These are phyloP conservation scores for Monilinia polystroma DNA, from an alignment of 2,329 filamentous ascomycete genomes.

Conservation along the genomic window DNA sequence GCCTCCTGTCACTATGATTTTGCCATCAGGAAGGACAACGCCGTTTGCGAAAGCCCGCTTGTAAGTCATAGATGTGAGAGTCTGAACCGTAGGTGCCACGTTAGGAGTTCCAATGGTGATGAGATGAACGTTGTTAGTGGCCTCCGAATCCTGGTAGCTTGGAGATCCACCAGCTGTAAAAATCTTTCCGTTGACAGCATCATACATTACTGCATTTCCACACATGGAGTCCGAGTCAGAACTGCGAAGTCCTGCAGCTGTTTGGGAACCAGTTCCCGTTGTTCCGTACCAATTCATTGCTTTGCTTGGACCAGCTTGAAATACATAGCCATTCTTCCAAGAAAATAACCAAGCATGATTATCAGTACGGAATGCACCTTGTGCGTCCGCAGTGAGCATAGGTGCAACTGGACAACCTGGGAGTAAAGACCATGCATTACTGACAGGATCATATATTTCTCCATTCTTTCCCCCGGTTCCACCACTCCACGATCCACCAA, in stretches of 20 bases:
- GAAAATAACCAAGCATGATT: slow-evolving; percentile 51
- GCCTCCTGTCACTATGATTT: slow-evolving; percentile 50
- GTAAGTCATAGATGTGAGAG: slow-evolving; percentile 42
- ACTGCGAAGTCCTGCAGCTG: slow-evolving; percentile 46
- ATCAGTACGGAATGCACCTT: slow-evolving; percentile 48
- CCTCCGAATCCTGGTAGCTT: slow-evolving; percentile 46
- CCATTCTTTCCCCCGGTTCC: slow-evolving; percentile 52
- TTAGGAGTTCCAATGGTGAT: slow-evolving; percentile 47
- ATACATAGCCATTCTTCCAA: slow-evolving; percentile 34
- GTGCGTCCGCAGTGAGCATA: slow-evolving; percentile 51
- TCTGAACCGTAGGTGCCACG: slow-evolving; percentile 36
- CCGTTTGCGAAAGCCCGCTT: slow-evolving; percentile 48
- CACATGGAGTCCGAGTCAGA: slow-evolving; percentile 53
- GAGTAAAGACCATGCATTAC: slow-evolving; percentile 49
- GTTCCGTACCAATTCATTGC: slow-evolving; percentile 59
- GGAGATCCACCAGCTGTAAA: slow-evolving; percentile 52
- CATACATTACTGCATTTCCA: slow-evolving; percentile 57
- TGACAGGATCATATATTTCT: slow-evolving; percentile 51
- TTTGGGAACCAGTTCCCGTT: slow-evolving; percentile 44
- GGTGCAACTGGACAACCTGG: slow-evolving; percentile 46
- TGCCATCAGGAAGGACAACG: slow-evolving; percentile 51
- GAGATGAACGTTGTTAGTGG: slow-evolving; percentile 48
- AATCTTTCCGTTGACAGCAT: slow-evolving; percentile 54
- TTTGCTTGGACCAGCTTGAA: slow-evolving; percentile 38
- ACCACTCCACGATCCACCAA: slow-evolving; percentile 56